Evolutionary conservation across 2,329 filamentous ascomycete genomes (phyloP).

Genomic region (Ophiocordyceps camponoti-leonardi): DNA sequence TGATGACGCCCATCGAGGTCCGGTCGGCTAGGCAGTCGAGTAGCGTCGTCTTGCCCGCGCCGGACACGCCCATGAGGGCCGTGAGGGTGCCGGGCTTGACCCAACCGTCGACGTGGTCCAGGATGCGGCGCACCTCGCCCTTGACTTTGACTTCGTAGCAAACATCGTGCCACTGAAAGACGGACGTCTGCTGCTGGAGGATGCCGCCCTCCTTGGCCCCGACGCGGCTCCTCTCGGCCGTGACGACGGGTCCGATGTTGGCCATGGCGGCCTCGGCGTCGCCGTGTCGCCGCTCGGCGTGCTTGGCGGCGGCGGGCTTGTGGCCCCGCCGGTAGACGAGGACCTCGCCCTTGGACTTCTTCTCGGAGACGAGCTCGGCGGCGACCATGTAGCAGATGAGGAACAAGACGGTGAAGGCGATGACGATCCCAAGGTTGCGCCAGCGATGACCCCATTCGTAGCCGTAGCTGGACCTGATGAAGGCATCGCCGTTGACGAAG

Average conservation of each 20-base stretch:
- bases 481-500: constrained; percentile 39
- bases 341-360: constrained; percentile 61
- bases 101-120: constrained; percentile 82
- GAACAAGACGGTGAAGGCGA: constrained; percentile 48
- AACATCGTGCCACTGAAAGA: constrained; percentile 76
- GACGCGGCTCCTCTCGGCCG: constrained; percentile 21
- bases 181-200: constrained; percentile 43
- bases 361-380: constrained; percentile 46
- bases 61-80: constrained; percentile 79
- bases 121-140: constrained; percentile 52
- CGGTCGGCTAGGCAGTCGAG: constrained; percentile 74
- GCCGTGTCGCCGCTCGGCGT: constrained; percentile 43
- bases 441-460: constrained; percentile 46
- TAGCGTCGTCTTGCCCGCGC: constrained; percentile 88
- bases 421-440: constrained; percentile 55
- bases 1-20: constrained; percentile 76
- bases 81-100: constrained; percentile 85
- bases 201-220: constrained; percentile 22
- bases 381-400: constrained; percentile 42
- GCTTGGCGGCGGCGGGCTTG: constrained; percentile 36
- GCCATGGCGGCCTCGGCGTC: constrained; percentile 37
- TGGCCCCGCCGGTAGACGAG: constrained; percentile 58
- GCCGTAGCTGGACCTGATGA: constrained; percentile 33
- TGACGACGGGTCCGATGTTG: constrained; percentile 29
- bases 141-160: constrained; percentile 71